Base-by-base conservation (phyloP, 2,329 filamentous ascomycete species). In the Tolypocladium endophyticum region DNA sequence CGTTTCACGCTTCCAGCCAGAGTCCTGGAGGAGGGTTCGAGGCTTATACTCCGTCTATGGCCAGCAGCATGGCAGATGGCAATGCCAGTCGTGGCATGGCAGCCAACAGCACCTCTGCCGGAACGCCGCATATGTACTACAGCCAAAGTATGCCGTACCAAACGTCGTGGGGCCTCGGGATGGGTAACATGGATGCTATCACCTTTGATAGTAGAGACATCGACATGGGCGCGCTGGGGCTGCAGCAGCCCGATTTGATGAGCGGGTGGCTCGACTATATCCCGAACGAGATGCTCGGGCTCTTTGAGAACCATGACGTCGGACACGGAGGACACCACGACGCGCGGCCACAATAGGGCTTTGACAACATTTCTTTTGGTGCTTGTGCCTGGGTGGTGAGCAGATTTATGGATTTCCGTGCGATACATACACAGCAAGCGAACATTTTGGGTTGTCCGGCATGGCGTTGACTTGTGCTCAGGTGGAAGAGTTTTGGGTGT, bases 121-220 rank as follows among this genome's bases (percentile, higher is more conserved):
- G 41, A 25, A 35, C 60, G 6, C 56, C 61, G 20, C 54, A 58
- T n/a, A 60, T 69, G 55, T 73, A 71, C 54, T 72, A 67, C 60
- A 63, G 63, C 7, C 68, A 67, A 12, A 62, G 61, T 35, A 65
- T 72, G 39, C 60, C 70, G 3, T 72, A 69, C 43, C 66, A 66
- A 18, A 65, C 71, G 55, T 60, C 65, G 1, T 74, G 72, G 72
- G 66, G 62, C n/a, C 64, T 66, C 6, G 64, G 68, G 1, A 66
- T 69, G 62, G 70, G 71, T 9, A 74, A 69, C 58, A 73, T 76
- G 62, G 75, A 81, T 55, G 74, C 75, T 63, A 87, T 92, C 73
- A 86, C 88, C 62, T 89, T 92, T 64, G 85, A 90, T 69, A 87
- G 84, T 61, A 88, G 90, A 63, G 88, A 92, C 64, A 84, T 93